A percentile compares a stretch with the other conserved stretches of the same genome.
phyloP scores from a whole-genome alignment of 2,329 filamentous ascomycete species.

The Periconia sp. region DNA sequence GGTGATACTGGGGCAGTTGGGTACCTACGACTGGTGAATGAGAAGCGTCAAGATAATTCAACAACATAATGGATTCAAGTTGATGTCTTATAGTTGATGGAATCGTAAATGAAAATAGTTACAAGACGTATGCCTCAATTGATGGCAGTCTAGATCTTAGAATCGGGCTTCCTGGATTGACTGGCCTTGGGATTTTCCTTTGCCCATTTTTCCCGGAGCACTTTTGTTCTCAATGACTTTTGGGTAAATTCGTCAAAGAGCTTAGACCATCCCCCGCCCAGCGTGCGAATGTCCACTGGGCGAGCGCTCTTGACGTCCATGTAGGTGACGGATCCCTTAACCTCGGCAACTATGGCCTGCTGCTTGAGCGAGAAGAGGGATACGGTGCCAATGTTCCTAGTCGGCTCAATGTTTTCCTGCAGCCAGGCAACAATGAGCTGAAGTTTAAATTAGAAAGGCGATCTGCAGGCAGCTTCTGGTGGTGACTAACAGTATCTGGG shows the following conservation, averaged over 20 bases:
- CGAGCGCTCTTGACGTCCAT: slow-evolving; percentile 14
- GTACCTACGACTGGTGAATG: too few relatives aligned
- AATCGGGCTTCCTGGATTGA: too few relatives aligned
- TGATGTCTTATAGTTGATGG: too few relatives aligned
- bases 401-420: slow-evolving; percentile 13
- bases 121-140: too few relatives aligned
- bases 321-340: slow-evolving; percentile 15
- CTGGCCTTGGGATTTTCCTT: slow-evolving; percentile 1
- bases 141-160: too few relatives aligned
- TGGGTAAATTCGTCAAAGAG: slow-evolving; percentile 15
- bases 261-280: slow-evolving; percentile 18
- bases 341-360: slow-evolving; percentile 19
- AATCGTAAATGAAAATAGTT: too few relatives aligned
- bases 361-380: slow-evolving; percentile 18
- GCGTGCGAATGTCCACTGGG: slow-evolving; percentile 15
- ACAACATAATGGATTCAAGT: too few relatives aligned
- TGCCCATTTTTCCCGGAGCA: slow-evolving; percentile 15
- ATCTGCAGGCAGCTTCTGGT: neutral
- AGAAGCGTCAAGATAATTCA: too few relatives aligned
- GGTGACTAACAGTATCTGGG: slow-evolving; percentile 19
- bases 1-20: too few relatives aligned
- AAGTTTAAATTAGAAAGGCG: neutral
- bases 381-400: slow-evolving; percentile 13
- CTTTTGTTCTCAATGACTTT: slow-evolving; percentile 11
- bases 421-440: slow-evolving; percentile 19